Base-by-base conservation (phyloP, 208 protist species). In the Leishmania tropica region DNA sequence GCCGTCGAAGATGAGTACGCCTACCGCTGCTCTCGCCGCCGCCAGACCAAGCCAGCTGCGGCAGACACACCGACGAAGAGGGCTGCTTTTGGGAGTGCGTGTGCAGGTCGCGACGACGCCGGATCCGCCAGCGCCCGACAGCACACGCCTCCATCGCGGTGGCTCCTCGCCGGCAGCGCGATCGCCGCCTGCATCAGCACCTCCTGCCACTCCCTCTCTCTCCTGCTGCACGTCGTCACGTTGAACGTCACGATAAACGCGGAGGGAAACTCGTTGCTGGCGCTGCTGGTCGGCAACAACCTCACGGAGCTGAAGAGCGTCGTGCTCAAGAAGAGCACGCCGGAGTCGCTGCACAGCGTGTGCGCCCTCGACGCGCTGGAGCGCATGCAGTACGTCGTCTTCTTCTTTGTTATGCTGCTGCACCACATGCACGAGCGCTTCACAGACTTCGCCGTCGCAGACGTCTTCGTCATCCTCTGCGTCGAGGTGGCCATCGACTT, bases 181-280 rank as follows among this genome's bases (percentile, higher is more conserved):
- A 21, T 88, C 21, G 56, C 83, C 77, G 81, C 86, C 21, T 65
- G 72, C 37, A 28, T 86, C 42, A 93, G 86, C 88, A 70, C 81
- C 60, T 80, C 88, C 47, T 83, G 97, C 0, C 96, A 98, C 84
- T 80, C 95, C 17, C 65, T 97, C 10, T 88, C 94, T n/a, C 81
- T 98, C 60, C 88, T 98, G 54, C 84, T 93, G 31, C 89, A 94
- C 75, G 90, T 98, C 28, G 90, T 99, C 21, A 98, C 96, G 58
- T 87, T 99, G 10, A 98, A 98, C 81, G 97, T 99, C 2, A 93
- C 97, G 40, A 92, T 99, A 70, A 99, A 99, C 85, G 96, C 96
- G 62, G 87, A 98, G 51, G 95, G 90, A 70, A 91, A 93, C 77
- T 78, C 95, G n/a, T 79, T 99, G 17, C 72, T 99, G 13, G 96